These are phyloP conservation scores for Eucalyptus decipiens DNA, from an alignment of 345 rosid species.

Conservation along the genomic window DNA sequence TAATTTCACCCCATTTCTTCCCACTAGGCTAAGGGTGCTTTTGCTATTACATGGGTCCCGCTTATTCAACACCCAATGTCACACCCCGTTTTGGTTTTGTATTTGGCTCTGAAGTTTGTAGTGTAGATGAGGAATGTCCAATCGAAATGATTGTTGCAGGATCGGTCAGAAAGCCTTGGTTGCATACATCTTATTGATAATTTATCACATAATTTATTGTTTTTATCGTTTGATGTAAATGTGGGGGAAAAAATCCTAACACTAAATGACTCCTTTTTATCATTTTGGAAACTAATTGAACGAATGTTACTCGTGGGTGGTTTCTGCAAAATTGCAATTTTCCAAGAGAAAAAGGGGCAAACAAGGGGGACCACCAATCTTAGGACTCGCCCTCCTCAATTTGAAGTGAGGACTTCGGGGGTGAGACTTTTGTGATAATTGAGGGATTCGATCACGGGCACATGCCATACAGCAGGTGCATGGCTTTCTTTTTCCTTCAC, in stretches of 20 bases:
- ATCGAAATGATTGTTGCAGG: neutral
- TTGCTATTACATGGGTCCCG: neutral
- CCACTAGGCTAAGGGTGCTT: neutral
- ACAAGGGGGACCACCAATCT: neutral
- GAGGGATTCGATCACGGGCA: neutral
- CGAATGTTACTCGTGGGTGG: neutral
- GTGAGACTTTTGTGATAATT: neutral
- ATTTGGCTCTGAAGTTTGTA: neutral
- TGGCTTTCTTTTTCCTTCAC: neutral
- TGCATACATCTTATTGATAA: neutral
- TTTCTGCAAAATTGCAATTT: neutral
- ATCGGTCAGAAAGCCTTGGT: neutral
- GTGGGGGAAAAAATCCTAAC: neutral
- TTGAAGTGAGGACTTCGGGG: neutral
- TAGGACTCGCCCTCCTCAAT: neutral
- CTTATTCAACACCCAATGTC: neutral
- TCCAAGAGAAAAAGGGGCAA: neutral
- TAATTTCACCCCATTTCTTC: neutral
- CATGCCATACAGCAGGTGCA: neutral
- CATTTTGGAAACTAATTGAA: neutral
- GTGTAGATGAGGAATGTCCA: neutral
- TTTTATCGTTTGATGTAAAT: neutral
- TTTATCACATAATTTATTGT: neutral
- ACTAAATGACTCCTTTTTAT: too few relatives aligned
- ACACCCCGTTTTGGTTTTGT: neutral